phyloP scores from a whole-genome alignment of 1,284 basidiomycete genomes.

The Austroboletus novae-zelandiae region DNA sequence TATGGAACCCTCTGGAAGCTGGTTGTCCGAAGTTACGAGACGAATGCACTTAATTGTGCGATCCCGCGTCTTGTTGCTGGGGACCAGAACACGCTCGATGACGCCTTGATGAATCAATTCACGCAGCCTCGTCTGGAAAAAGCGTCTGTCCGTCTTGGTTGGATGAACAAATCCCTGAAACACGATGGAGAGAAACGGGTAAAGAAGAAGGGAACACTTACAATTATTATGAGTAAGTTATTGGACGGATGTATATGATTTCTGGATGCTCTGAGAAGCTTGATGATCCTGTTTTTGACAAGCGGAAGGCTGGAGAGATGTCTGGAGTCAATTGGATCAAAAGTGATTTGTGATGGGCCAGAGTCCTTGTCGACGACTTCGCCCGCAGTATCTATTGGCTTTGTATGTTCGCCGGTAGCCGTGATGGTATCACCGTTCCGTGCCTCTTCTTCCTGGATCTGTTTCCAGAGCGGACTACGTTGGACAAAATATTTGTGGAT shows the following conservation, averaged over 20 bases:
- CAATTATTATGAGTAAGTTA: slow-evolving; percentile 68
- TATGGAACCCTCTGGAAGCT: slow-evolving; percentile 35
- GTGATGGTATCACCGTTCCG: slow-evolving; percentile 34
- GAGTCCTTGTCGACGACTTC: slow-evolving; percentile 29
- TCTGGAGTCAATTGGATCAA: slow-evolving; percentile 71
- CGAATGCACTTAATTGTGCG: slow-evolving; percentile 61
- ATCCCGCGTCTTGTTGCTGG: slow-evolving; percentile 46
- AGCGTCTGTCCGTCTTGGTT: slow-evolving; percentile 69
- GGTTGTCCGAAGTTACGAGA: slow-evolving; percentile 41
- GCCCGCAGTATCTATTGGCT: slow-evolving; percentile 29
- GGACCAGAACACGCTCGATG: slow-evolving; percentile 70
- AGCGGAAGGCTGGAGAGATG: slow-evolving; percentile 72
- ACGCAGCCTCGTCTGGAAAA: slow-evolving; percentile 69
- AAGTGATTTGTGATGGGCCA: slow-evolving; percentile 38
- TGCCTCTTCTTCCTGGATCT: slow-evolving; percentile 65
- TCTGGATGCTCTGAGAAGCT: slow-evolving; percentile 63
- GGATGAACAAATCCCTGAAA: slow-evolving; percentile 69
- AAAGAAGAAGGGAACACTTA: slow-evolving; percentile 36
- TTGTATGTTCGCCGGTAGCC: slow-evolving; percentile 23
- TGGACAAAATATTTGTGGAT: slow-evolving; percentile 80
- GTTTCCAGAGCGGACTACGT: slow-evolving; percentile 65
- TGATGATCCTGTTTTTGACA: slow-evolving; percentile 63
- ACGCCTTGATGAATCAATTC: slow-evolving; percentile 68
- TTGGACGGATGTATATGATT: slow-evolving; percentile 66
- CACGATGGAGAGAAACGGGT: slow-evolving; percentile 5